phyloP scores from a whole-genome alignment of 176 grass and related monocot species.

The Chloris gayana region DNA sequence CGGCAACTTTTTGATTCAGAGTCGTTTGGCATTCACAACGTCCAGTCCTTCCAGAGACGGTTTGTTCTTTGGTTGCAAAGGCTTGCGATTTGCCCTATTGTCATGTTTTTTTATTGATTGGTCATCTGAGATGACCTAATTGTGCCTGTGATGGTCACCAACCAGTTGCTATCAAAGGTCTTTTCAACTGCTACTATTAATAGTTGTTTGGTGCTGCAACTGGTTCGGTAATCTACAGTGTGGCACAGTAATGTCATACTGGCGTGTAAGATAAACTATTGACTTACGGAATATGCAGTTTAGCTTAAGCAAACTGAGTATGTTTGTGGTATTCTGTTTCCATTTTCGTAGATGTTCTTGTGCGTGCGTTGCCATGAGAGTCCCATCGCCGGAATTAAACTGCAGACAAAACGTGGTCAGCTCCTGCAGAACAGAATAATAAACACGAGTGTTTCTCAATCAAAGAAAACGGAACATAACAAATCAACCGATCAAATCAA shows the following conservation, averaged over 20 bases:
- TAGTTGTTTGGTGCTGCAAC: not conserved
- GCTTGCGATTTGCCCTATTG: not conserved
- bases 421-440: not conserved
- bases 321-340: not conserved
- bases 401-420: not conserved
- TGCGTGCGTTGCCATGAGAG: not conserved
- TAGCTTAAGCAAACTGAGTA: not conserved
- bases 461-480: not conserved
- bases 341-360: not conserved
- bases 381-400: not conserved
- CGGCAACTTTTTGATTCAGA: not conserved
- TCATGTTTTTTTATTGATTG: not conserved
- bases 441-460: not conserved
- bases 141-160: not conserved
- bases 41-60: not conserved
- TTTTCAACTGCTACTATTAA: not conserved
- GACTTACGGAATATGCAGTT: not conserved
- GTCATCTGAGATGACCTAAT: not conserved
- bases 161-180: not conserved
- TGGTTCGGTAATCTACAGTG: not conserved
- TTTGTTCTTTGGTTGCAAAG: not conserved
- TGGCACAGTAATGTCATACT: no score
- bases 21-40: not conserved
- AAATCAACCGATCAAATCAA: no score
- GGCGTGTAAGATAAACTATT: not conserved